Percentiles rank a stretch among this genome's conserved stretches.
Evolutionary conservation across 148 eudicot species (phyloP).

Genomic region (Rhododendron ferrugineum): DNA sequence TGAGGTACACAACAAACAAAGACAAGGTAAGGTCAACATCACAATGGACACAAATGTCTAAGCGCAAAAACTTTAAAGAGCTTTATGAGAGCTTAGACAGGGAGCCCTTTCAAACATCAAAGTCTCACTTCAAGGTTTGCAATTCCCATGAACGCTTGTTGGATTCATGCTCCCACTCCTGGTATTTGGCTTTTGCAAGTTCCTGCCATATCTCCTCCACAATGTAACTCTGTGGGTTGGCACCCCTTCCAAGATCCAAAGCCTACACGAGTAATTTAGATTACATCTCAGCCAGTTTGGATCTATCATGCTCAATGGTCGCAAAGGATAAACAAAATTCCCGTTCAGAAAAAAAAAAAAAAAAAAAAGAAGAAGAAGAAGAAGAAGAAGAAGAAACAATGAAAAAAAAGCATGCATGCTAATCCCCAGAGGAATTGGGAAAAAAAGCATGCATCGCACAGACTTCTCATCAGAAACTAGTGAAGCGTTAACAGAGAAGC

Average conservation of each 20-base stretch:
- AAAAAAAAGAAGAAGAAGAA: no score
- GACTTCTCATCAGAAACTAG: neutral
- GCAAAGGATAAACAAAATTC: neutral
- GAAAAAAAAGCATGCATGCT: neutral
- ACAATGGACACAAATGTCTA: neutral
- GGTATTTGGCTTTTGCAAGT: constrained; percentile 84
- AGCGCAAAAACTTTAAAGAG: neutral
- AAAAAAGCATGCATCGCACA: neutral
- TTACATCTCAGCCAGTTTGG: neutral
- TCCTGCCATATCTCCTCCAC: constrained; percentile 96
- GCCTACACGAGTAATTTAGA: constrained; percentile 33
- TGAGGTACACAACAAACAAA: constrained; percentile 22
- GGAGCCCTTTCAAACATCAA: neutral
- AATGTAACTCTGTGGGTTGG: constrained; percentile 28
- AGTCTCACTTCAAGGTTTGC: constrained; percentile 61
- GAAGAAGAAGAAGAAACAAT: no score
- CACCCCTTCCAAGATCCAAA: constrained; percentile 85
- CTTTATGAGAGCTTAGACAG: neutral
- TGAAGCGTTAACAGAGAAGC: neutral
- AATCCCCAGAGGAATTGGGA: neutral
- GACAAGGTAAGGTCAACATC: neutral
- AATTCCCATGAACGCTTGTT: constrained; percentile 69
- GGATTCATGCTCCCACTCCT: constrained; percentile 79
- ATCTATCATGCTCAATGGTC: neutral
- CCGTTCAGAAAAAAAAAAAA: neutral